phyloP scores from a whole-genome alignment of 805 yeast species.

The Saturnispora sanitii region DNA sequence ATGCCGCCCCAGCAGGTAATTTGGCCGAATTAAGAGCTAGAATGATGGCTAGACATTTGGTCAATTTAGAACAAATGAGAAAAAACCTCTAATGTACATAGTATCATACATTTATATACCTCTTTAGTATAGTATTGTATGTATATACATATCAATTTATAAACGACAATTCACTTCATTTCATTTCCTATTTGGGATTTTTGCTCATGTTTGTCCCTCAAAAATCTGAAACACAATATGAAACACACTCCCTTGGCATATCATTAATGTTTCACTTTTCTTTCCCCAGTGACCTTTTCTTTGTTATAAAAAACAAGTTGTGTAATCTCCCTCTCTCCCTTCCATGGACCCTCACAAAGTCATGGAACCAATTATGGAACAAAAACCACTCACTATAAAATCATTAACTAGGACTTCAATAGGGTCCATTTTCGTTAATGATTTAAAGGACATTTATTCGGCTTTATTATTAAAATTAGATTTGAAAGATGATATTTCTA shows the following conservation, averaged over 20 bases:
- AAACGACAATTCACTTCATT: too few relatives aligned
- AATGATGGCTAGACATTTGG: slow-evolving; percentile 33
- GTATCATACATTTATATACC: not conserved
- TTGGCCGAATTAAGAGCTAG: slow-evolving; percentile 32
- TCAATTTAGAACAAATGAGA: slow-evolving; percentile 23
- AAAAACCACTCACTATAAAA: slow-evolving; percentile 7
- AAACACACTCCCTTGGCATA: not conserved
- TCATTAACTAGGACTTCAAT: slow-evolving; percentile 33
- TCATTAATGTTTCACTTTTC: not conserved
- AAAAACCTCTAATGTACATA: slow-evolving; percentile 8
- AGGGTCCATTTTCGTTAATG: slow-evolving; percentile 45
- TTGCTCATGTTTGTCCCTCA: slow-evolving; percentile 1
- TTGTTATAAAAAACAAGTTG: too few relatives aligned
- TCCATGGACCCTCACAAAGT: too few relatives aligned
- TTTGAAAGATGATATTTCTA: slow-evolving; percentile 17
- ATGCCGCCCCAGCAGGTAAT: slow-evolving; percentile 21
- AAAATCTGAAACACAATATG: not conserved
- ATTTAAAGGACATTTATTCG: slow-evolving; percentile 52
- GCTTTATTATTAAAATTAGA: slow-evolving; percentile 35
- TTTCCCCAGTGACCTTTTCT: not conserved
- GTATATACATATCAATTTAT: too few relatives aligned
- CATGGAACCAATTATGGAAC: not conserved
- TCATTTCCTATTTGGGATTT: not conserved
- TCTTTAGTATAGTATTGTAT: not conserved
- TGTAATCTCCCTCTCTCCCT: too few relatives aligned